Evolutionary conservation across 169 alveolate species (phyloP).

Genomic region (Plasmodium cynomolgi): DNA sequence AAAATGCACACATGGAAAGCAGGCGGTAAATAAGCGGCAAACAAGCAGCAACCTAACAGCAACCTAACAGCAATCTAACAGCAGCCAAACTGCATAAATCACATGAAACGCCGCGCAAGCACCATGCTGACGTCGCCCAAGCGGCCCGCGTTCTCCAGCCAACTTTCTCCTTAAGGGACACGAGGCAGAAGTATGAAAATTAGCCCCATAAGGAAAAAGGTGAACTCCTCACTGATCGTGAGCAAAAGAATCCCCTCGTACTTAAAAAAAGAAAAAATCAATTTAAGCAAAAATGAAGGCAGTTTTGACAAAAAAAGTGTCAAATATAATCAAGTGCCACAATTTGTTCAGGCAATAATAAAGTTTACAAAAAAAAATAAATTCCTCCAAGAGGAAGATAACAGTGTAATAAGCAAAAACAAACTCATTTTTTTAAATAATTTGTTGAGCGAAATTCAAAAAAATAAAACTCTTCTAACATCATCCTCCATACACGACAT

Average conservation of each 20-base stretch:
- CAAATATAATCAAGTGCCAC: constrained; percentile 57
- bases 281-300: constrained; percentile 18
- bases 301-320: constrained; percentile 34
- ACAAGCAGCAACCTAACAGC: background rate
- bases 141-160: background rate
- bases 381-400: background rate
- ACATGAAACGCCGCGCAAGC: background rate
- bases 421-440: constrained; percentile 26
- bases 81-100: background rate
- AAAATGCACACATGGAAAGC: background rate
- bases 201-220: constrained; percentile 45
- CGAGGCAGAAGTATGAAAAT: constrained; percentile 21
- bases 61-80: background rate
- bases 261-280: constrained; percentile 48
- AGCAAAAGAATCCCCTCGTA: constrained; percentile 63
- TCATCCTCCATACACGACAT: constrained; percentile 31
- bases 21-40: background rate
- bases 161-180: background rate
- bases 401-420: constrained; percentile 28
- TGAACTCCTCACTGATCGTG: constrained; percentile 41
- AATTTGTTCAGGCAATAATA: constrained; percentile 36
- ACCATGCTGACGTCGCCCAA: background rate
- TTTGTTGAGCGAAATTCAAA: constrained; percentile 45
- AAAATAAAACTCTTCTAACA: constrained; percentile 19
- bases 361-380: constrained; percentile 43